Percentiles rank a stretch among this genome's conserved stretches.
These are phyloP conservation scores for Paramecium pentaurelia DNA, from an alignment of 73 alveolate species.

Conservation along the genomic window DNA sequence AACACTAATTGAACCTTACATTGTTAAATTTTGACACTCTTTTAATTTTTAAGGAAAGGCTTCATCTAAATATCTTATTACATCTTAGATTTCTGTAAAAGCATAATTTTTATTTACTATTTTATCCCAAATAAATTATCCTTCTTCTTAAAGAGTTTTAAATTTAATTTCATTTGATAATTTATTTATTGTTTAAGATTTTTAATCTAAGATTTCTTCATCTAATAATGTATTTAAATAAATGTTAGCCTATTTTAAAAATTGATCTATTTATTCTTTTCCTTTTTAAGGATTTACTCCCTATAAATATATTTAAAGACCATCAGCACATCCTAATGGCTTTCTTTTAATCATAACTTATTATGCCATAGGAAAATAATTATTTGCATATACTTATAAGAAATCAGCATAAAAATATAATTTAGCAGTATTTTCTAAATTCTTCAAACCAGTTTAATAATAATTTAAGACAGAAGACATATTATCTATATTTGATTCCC, in stretches of 20 bases:
- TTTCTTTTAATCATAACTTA: not conserved
- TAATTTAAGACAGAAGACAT: not conserved
- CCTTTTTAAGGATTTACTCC: not conserved
- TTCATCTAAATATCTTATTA: not conserved
- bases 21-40: not conserved
- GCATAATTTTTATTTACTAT: slow-evolving; percentile 2
- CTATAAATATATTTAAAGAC: not conserved
- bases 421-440: not conserved
- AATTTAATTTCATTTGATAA: not conserved
- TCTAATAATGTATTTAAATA: not conserved
- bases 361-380: not conserved
- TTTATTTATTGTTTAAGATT: not conserved
- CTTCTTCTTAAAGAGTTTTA: not conserved
- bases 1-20: slow-evolving; percentile 2
- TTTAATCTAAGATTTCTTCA: not conserved
- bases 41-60: not conserved
- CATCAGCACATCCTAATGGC: slow-evolving; percentile 43
- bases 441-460: not conserved
- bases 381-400: not conserved
- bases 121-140: slow-evolving; percentile 14
- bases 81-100: not conserved
- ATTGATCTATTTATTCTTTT: not conserved
- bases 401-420: slow-evolving; percentile 18
- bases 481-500: not conserved
- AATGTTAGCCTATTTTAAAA: not conserved